Percentiles rank a stretch among this genome's conserved stretches.
Conservation (phyloP, 495 filamentous ascomycete genomes). For the Neurospora intermedia region DNA sequence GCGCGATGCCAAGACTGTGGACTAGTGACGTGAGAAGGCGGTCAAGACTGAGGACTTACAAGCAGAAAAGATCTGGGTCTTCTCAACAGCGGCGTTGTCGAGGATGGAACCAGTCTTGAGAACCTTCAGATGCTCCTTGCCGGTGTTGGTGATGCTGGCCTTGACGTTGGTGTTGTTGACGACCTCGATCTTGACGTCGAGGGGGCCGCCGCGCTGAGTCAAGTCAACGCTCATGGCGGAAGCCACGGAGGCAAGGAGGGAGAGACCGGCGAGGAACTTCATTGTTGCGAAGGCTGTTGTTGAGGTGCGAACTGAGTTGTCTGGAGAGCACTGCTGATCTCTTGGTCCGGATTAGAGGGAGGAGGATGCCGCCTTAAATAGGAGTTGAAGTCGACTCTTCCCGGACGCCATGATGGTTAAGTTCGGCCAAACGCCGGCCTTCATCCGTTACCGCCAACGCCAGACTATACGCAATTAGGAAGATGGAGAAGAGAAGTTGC, state of each 20-base stretch:
- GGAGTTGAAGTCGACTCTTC: background rate
- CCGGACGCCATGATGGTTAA: background rate
- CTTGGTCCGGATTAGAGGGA: background rate
- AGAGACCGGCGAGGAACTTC: slow-evolving; percentile 26
- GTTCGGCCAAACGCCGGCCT: background rate
- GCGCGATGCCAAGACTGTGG: background rate
- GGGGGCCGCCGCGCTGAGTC: slow-evolving; percentile 29
- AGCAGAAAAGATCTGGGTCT: slow-evolving; percentile 44
- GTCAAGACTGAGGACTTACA: slow-evolving; percentile 23
- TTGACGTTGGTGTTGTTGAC: slow-evolving; percentile 47
- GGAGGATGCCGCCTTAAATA: background rate
- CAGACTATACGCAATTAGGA: background rate
- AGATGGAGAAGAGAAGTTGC: background rate
- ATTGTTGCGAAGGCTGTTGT: slow-evolving; percentile 13
- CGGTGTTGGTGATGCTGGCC: slow-evolving; percentile 51
- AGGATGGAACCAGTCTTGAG: slow-evolving; percentile 54
- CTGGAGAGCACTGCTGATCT: slow-evolving; percentile 1
- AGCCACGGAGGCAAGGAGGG: slow-evolving; percentile 35
- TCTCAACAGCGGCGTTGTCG: slow-evolving; percentile 47
- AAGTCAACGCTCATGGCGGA: slow-evolving; percentile 34
- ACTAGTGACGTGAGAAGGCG: background rate
- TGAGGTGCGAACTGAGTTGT: slow-evolving; percentile 1
- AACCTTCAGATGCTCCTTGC: slow-evolving; percentile 41
- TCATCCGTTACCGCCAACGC: background rate
- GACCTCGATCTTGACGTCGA: slow-evolving; percentile 43